Conservation (phyloP, 148 eudicot species). For the Oxyria digyna region DNA sequence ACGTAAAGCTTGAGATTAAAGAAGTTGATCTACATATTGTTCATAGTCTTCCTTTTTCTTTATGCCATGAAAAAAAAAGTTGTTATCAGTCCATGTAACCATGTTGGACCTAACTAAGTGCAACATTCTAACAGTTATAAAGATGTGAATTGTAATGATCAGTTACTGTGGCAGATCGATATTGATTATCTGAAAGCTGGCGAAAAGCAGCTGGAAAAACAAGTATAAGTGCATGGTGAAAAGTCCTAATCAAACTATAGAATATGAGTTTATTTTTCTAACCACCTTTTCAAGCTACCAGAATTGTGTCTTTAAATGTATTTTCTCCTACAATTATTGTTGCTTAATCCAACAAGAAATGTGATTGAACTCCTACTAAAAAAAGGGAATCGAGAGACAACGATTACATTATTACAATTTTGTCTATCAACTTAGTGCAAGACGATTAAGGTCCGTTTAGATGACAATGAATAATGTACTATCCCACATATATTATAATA, state of each 20-base stretch:
- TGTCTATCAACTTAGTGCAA: neutral
- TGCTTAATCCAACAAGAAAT: neutral
- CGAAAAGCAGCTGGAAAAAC: neutral
- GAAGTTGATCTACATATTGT: neutral
- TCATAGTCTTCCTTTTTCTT: neutral
- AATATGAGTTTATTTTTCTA: neutral
- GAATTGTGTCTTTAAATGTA: neutral
- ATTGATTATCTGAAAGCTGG: neutral
- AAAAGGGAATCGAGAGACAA: neutral
- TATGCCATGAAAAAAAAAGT: neutral
- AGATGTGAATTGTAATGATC: neutral
- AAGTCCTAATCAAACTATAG: neutral
- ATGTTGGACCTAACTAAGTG: neutral
- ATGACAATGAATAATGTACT: no score
- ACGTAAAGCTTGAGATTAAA: neutral
- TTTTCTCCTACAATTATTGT: neutral
- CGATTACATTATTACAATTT: neutral
- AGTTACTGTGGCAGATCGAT: neutral
- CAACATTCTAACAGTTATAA: neutral
- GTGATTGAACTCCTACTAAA: neutral
- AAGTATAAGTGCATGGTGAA: neutral
- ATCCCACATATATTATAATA: no score
- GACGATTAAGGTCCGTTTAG: no score
- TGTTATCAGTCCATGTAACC: neutral
- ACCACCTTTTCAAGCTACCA: slow-evolving; percentile 3